Percentiles rank a stretch among this genome's conserved stretches.
Conservation (phyloP, 345 rosid genomes). For the Gossypium stocksii region DNA sequence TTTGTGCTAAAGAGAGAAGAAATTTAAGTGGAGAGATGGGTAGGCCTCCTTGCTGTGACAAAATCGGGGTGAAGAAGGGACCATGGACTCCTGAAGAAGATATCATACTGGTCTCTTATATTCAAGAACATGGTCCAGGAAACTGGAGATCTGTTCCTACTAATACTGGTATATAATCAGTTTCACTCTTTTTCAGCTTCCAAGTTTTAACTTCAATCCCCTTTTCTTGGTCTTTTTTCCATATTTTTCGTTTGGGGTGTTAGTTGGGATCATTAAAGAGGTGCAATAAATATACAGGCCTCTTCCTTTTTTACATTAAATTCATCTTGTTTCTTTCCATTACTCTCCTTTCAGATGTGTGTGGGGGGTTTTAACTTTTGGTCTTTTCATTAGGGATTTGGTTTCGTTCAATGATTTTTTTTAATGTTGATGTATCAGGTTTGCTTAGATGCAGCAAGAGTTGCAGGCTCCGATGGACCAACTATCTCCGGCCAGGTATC, state of each 20-base stretch:
- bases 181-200: slow-evolving; percentile 5
- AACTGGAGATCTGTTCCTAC: slow-evolving; percentile 91
- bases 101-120: slow-evolving; percentile 77
- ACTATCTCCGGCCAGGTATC: slow-evolving; percentile 92
- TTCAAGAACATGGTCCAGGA: slow-evolving; percentile 93
- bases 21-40: slow-evolving; percentile 46
- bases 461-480: slow-evolving; percentile 97
- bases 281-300: slow-evolving; percentile 24
- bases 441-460: slow-evolving; percentile 97
- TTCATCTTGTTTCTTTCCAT: slow-evolving; percentile 5
- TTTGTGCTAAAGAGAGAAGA: not conserved
- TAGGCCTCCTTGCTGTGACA: slow-evolving; percentile 88
- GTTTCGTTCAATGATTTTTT: not conserved
- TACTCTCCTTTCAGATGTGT: not conserved
- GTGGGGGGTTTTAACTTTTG: not conserved
- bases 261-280: slow-evolving; percentile 48
- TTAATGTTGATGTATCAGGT: slow-evolving; percentile 36
- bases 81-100: slow-evolving; percentile 99
- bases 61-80: slow-evolving; percentile 86
- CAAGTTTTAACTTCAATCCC: not conserved
- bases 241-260: slow-evolving; percentile 14
- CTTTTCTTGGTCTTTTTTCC: not conserved
- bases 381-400: not conserved
- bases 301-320: not conserved
- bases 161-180: slow-evolving; percentile 47